Conservation (phyloP, 495 filamentous ascomycete species). For the Sabuloglossum arenarium region DNA sequence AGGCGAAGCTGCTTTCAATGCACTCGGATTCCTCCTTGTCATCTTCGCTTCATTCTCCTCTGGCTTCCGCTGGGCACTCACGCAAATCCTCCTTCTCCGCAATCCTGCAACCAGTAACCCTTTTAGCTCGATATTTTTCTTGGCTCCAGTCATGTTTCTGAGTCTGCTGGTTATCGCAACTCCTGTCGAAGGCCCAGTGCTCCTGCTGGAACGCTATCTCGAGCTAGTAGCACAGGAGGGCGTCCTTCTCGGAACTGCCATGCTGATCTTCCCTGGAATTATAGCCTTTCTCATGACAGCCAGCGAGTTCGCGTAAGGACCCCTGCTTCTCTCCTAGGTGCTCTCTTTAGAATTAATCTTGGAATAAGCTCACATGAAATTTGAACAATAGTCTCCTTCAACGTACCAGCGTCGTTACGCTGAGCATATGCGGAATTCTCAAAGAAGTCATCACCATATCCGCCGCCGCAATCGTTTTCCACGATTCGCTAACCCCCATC, state of each 20-base stretch:
- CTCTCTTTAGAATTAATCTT: not conserved
- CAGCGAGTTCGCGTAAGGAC: conserved; percentile 56
- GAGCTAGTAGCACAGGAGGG: conserved; percentile 46
- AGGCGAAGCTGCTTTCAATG: conserved; percentile 79
- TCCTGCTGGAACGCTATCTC: conserved; percentile 39
- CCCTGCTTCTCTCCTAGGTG: not conserved
- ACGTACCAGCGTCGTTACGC: conserved; percentile 86
- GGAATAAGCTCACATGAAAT: not conserved
- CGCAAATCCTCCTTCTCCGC: conserved; percentile 83
- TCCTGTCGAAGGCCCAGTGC: conserved; percentile 59
- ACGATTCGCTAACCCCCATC: conserved; percentile 72
- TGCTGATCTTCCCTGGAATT: conserved; percentile 74
- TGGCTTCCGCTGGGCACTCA: conserved; percentile 92
- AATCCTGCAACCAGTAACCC: conserved; percentile 94
- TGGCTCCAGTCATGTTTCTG: conserved; percentile 89
- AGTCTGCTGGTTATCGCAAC: conserved; percentile 62
- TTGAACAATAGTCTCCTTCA: conserved; percentile 34
- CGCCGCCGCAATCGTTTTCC: conserved; percentile 71
- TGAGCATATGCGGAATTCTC: conserved; percentile 95
- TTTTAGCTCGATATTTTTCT: conserved; percentile 91
- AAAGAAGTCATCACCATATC: conserved; percentile 97
- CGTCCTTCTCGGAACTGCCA: conserved; percentile 25
- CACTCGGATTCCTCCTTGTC: conserved; percentile 74
- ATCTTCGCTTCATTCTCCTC: conserved; percentile 88
- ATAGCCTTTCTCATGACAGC: conserved; percentile 95